Evolutionary conservation across 2,329 filamentous ascomycete genomes (phyloP).

Genomic region (Fusarium agapanthi): DNA sequence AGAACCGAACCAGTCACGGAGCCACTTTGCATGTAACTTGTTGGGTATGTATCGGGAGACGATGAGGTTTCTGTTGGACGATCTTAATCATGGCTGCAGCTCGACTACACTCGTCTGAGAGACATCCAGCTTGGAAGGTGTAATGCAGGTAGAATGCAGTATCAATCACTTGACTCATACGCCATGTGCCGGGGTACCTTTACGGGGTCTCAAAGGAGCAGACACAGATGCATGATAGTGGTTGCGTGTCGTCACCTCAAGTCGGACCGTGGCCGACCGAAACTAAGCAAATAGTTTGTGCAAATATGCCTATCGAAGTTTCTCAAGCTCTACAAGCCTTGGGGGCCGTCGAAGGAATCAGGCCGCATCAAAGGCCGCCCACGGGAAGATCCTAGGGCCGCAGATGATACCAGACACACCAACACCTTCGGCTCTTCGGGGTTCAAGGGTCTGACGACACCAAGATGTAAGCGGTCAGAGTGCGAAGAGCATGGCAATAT

Average conservation of each 20-base stretch:
- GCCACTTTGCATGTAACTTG: conserved; percentile 38
- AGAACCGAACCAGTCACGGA: conserved; percentile 2
- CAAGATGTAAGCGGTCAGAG: conserved; percentile 19
- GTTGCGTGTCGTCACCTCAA: conserved; percentile 18
- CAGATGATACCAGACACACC: conserved; percentile 19
- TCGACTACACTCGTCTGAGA: conserved; percentile 26
- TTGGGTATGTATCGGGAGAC: conserved; percentile 27
- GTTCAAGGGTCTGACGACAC: conserved; percentile 8
- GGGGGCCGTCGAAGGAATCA: conserved; percentile 12
- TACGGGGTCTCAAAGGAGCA: conserved; percentile 24
- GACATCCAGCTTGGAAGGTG: conserved; percentile 31
- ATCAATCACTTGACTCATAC: conserved; percentile 45
- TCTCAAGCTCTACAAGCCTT: conserved; percentile 3
- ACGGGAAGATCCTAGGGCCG: conserved; percentile 38
- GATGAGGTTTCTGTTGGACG: conserved; percentile 16
- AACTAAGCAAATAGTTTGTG: conserved; percentile 2
- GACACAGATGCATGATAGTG: conserved; percentile 26
- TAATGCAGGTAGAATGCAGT: conserved; percentile 20
- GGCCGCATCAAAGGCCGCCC: conserved; percentile 36
- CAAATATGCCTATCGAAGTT: conserved; percentile 9
- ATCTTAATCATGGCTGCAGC: conserved; percentile 25
- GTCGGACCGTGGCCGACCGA: conserved; percentile 19
- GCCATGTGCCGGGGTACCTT: conserved; percentile 40
- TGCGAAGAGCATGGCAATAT: neutral
- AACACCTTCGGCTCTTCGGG: conserved; percentile 15